Conservation (phyloP, 129 eudicot species). For the Rutidosis leptorrhynchoides region DNA sequence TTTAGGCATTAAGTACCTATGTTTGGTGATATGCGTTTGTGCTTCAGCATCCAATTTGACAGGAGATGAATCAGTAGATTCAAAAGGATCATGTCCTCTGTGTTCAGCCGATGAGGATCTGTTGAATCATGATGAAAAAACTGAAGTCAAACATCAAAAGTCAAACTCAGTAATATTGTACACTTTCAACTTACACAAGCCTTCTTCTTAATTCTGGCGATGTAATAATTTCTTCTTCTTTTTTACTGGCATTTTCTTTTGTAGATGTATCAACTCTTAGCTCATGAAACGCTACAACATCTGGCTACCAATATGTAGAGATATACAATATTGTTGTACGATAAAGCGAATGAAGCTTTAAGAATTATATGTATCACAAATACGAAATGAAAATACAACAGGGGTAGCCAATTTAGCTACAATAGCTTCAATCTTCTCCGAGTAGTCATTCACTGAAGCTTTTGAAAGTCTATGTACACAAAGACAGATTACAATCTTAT, state of each 20-base stretch:
- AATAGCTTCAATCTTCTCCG: constrained; percentile 80
- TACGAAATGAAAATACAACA: constrained; percentile 39
- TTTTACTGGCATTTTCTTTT: constrained; percentile 32
- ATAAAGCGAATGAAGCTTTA: not conserved
- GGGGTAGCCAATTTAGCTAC: constrained; percentile 62
- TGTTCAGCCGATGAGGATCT: constrained; percentile 35
- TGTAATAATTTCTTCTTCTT: constrained; percentile 46
- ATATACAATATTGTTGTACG: not conserved
- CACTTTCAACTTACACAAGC: constrained; percentile 49
- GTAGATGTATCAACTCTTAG: constrained; percentile 39
- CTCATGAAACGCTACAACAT: constrained; percentile 34
- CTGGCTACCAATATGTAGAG: constrained; percentile 30
- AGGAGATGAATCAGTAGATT: constrained; percentile 43
- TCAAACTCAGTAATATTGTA: not conserved
- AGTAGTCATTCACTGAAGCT: constrained; percentile 63
- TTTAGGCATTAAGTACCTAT: constrained; percentile 50
- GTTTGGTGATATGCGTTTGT: constrained; percentile 72
- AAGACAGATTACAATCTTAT: constrained; percentile 14
- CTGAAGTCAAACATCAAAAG: not conserved
- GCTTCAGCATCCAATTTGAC: constrained; percentile 81
- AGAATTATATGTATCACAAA: not conserved
- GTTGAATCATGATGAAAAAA: constrained; percentile 1
- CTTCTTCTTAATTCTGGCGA: constrained; percentile 71
- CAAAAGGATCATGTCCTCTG: constrained; percentile 40
- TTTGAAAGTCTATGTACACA: constrained; percentile 57